Percentiles rank a stretch among this genome's conserved stretches.
phyloP scores from a whole-genome alignment of 345 rosid species.

The Aquilaria yunnanensis region DNA sequence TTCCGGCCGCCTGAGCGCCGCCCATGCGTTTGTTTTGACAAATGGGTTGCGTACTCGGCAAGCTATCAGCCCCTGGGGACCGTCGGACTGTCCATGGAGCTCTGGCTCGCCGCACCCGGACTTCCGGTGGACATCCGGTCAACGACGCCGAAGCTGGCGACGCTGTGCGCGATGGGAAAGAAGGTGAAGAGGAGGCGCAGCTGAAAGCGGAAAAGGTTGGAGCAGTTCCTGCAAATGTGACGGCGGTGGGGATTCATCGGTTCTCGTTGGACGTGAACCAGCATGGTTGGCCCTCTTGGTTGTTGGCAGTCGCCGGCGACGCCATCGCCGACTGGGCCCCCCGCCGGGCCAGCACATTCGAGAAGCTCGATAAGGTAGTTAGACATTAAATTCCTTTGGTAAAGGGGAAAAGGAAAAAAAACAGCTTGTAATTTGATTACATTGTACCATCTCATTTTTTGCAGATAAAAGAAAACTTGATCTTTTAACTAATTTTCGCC shows the following conservation, averaged over 20 bases:
- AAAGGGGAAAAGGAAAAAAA: too few relatives aligned
- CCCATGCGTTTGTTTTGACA: conserved; percentile 15
- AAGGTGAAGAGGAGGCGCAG: conserved; percentile 15
- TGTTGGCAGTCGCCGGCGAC: conserved; percentile 69
- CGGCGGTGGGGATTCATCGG: conserved; percentile 30
- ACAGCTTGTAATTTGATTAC: too few relatives aligned
- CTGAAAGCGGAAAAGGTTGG: conserved; percentile 29
- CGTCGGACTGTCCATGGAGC: conserved; percentile 22
- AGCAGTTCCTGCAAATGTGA: conserved; percentile 27
- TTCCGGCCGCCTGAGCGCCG: conserved; percentile 6
- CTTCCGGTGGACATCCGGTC: conserved; percentile 24
- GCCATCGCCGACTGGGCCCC: conserved; percentile 73
- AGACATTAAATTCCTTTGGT: neutral
- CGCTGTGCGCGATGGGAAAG: conserved; percentile 21
- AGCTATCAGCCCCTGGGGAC: conserved; percentile 11
- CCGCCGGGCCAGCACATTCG: conserved; percentile 70
- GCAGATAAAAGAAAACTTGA: neutral
- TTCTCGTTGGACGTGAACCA: conserved; percentile 20
- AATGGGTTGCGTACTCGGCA: conserved; percentile 73
- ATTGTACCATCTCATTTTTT: neutral
- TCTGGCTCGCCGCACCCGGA: conserved; percentile 21
- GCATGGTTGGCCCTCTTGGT: conserved; percentile 85
- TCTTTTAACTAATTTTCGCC: neutral
- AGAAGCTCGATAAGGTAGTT: conserved; percentile 77
- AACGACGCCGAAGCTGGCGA: conserved; percentile 24